Evolutionary conservation across 805 yeast species (phyloP).

Genomic region (Cyberlindnera japonica): DNA sequence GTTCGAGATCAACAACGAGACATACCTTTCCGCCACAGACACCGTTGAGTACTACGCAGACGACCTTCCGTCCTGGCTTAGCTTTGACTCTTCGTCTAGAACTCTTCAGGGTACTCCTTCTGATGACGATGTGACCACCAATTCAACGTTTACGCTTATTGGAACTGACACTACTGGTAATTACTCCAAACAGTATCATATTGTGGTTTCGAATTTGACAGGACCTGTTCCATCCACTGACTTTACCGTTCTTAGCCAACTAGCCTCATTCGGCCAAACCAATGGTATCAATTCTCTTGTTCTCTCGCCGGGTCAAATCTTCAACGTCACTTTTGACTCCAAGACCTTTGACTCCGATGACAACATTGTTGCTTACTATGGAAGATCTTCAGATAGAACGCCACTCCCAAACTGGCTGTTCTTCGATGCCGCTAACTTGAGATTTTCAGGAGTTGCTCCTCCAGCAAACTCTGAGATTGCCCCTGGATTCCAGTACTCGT

Average conservation of each 20-base stretch:
- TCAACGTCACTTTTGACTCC: conserved; percentile 60
- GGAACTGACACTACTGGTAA: conserved; percentile 71
- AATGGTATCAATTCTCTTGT: conserved; percentile 76
- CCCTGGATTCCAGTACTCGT: conserved; percentile 69
- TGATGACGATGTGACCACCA: conserved; percentile 39
- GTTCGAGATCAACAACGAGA: conserved; percentile 67
- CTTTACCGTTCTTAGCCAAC: conserved; percentile 46
- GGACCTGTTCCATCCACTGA: conserved; percentile 48
- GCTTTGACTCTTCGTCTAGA: conserved; percentile 58
- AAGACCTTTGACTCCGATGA: conserved; percentile 56
- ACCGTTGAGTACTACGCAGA: conserved; percentile 52
- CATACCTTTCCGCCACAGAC: conserved; percentile 50
- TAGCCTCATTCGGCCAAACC: conserved; percentile 65
- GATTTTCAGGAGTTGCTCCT: conserved; percentile 87
- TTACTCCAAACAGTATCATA: conserved; percentile 46
- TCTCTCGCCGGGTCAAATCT: conserved; percentile 62
- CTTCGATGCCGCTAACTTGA: conserved; percentile 57
- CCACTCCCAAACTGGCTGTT: conserved; percentile 89
- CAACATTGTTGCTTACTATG: conserved; percentile 65
- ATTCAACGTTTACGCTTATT: conserved; percentile 46
- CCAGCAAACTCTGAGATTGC: conserved; percentile 82
- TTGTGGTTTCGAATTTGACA: conserved; percentile 56
- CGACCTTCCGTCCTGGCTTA: conserved; percentile 73
- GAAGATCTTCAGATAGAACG: conserved; percentile 74
- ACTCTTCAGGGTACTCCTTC: conserved; percentile 69